Conservation (phyloP, 1,284 basidiomycete genomes). For the Cutaneotrichosporon dermatis region DNA sequence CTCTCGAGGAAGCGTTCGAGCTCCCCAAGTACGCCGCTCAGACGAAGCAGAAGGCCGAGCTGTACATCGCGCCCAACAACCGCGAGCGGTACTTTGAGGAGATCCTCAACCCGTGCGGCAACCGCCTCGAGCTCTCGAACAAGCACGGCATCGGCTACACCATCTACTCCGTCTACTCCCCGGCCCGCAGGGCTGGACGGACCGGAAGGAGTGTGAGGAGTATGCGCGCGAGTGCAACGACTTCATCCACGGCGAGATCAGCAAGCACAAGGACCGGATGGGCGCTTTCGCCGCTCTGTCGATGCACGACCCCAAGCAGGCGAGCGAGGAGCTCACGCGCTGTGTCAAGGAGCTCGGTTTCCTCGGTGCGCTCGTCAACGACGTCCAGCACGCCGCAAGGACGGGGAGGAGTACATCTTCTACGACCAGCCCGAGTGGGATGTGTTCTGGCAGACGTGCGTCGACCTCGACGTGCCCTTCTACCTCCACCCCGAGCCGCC, state of each 20-base stretch:
- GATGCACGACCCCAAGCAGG: constrained; percentile 43
- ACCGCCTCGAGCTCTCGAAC: constrained; percentile 21
- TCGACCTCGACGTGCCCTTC: constrained; percentile 42
- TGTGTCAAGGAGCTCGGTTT: constrained; percentile 38
- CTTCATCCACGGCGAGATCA: constrained; percentile 30
- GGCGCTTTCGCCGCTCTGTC: constrained; percentile 41
- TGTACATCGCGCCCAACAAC: constrained; percentile 20
- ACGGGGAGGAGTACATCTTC: constrained; percentile 27
- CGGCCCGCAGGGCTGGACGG: constrained; percentile 17
- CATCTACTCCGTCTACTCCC: constrained; percentile 23
- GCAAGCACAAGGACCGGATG: constrained; percentile 34
- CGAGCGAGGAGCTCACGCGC: constrained; percentile 34
- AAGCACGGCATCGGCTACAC: constrained; percentile 27
- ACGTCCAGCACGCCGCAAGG: constrained; percentile 28
- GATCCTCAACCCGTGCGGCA: constrained; percentile 22
- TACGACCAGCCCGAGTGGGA: constrained; percentile 35
- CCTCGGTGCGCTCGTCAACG: constrained; percentile 31
- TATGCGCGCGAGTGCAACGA: constrained; percentile 22
- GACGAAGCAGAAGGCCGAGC: constrained; percentile 24
- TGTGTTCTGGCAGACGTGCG: constrained; percentile 38
- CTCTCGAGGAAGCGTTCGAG: constrained; percentile 23
- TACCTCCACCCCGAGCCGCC: constrained; percentile 45
- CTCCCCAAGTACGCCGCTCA: constrained; percentile 15
- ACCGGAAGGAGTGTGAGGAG: constrained; percentile 19
- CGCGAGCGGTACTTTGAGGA: constrained; percentile 24